These are phyloP conservation scores for Aspergillus indologenus DNA, from an alignment of 495 filamentous ascomycete genomes.

Conservation along the genomic window DNA sequence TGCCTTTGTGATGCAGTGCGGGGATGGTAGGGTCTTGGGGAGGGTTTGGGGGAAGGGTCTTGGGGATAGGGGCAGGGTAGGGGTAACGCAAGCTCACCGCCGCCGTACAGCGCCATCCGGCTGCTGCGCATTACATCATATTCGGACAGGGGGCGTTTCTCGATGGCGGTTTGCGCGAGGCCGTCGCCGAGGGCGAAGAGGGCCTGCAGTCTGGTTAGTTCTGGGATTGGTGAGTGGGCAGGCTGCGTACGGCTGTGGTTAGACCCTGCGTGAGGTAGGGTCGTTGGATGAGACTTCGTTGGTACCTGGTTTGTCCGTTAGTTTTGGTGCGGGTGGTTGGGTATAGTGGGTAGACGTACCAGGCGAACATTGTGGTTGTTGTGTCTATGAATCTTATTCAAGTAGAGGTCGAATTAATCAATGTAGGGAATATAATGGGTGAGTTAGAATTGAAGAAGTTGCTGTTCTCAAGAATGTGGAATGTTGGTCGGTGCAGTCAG, in stretches of 20 bases:
- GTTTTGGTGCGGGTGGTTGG: no score
- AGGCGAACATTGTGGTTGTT: conserved; percentile 6
- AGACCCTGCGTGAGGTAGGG: conserved; percentile 13
- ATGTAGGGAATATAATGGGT: background rate
- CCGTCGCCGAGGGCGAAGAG: conserved; percentile 12
- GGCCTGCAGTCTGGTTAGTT: background rate
- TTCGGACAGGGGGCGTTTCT: conserved; percentile 3
- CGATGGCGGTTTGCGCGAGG: conserved; percentile 12
- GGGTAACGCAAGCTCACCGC: no score
- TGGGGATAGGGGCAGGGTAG: no score
- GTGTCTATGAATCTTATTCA: background rate
- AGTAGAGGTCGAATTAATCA: background rate
- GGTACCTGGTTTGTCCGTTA: conserved; percentile 7
- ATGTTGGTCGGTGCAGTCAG: background rate
- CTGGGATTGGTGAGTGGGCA: background rate
- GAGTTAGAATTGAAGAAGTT: background rate
- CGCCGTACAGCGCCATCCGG: conserved; percentile 15
- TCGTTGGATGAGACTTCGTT: conserved; percentile 8
- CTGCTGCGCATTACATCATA: conserved; percentile 11
- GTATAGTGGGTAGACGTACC: background rate
- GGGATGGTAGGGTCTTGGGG: background rate
- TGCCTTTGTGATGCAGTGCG: background rate
- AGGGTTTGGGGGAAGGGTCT: background rate
- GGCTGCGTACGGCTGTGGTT: conserved; percentile 7
- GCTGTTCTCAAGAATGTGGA: background rate